These are phyloP conservation scores for Penicillium sp. DNA, from an alignment of 2,329 filamentous ascomycete genomes.

Conservation along the genomic window DNA sequence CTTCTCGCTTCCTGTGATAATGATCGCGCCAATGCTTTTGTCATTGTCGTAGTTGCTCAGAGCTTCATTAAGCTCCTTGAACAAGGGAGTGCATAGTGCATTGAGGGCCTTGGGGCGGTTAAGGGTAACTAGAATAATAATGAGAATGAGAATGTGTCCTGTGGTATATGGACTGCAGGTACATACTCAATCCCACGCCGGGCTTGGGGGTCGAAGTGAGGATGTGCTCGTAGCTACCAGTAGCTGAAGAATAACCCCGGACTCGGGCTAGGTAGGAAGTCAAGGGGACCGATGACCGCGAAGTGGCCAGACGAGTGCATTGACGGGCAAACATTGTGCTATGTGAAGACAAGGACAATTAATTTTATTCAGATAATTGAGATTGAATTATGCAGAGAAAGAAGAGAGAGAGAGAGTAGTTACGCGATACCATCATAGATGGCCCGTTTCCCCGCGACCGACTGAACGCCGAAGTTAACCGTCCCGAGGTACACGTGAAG, in stretches of 20 bases:
- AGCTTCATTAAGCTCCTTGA: constrained; percentile 81
- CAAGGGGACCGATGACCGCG: constrained; percentile 48
- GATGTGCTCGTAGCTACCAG: constrained; percentile 71
- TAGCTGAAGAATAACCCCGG: constrained; percentile 45
- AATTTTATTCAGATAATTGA: neutral
- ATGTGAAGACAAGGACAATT: neutral
- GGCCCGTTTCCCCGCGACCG: constrained; percentile 23
- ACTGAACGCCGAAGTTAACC: constrained; percentile 30
- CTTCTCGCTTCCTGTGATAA: constrained; percentile 84
- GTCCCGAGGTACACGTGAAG: constrained; percentile 19
- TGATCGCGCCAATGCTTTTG: constrained; percentile 68
- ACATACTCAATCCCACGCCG: constrained; percentile 83
- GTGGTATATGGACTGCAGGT: neutral
- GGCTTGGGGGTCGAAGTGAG: constrained; percentile 78
- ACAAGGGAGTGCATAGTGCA: constrained; percentile 86
- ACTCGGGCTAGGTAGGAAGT: constrained; percentile 37
- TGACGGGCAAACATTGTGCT: constrained; percentile 46
- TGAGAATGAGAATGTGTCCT: neutral
- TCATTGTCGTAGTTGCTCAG: constrained; percentile 69
- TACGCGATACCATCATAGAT: constrained; percentile 7
- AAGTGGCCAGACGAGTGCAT: constrained; percentile 61
- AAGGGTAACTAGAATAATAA: constrained; percentile 67
- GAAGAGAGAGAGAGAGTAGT: constrained; percentile 1
- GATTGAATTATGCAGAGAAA: neutral
- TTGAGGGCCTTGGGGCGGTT: constrained; percentile 95